A percentile compares a stretch with the other conserved stretches of the same genome.
Conservation (phyloP, 2,329 filamentous ascomycete genomes). For the Aspergillus unguis region DNA sequence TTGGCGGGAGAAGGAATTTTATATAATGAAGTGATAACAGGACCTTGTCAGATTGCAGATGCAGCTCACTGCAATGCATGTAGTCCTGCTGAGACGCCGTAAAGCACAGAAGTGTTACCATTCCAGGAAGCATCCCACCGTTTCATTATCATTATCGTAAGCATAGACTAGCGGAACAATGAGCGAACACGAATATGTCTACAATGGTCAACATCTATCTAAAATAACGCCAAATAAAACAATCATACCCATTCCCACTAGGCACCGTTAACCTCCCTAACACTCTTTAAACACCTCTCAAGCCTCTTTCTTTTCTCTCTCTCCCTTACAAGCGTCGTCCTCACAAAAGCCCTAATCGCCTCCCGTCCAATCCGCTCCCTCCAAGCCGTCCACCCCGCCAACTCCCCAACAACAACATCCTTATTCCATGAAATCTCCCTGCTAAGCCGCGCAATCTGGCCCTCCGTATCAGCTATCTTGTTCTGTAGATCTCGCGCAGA, state of each 20-base stretch:
- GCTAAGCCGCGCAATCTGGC: conserved; percentile 70
- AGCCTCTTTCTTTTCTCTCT: conserved; percentile 75
- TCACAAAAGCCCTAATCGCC: conserved; percentile 72
- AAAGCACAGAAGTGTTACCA: too few relatives aligned
- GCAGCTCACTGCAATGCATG: not conserved
- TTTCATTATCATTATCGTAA: not conserved
- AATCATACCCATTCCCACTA: not conserved
- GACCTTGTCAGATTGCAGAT: too few relatives aligned
- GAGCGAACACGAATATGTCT: not conserved
- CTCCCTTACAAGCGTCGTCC: conserved; percentile 75
- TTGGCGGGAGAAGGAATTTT: not conserved
- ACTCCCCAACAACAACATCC: conserved; percentile 83
- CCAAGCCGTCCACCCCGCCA: conserved; percentile 92
- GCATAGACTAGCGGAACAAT: not conserved
- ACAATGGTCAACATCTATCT: not conserved
- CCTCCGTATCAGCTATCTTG: conserved; percentile 66
- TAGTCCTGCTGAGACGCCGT: not conserved
- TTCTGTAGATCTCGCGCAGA: conserved; percentile 81
- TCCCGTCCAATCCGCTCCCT: conserved; percentile 72
- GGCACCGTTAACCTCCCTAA: conserved; percentile 33
- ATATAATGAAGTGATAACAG: not conserved
- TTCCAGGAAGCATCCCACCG: too few relatives aligned
- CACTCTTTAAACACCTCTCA: conserved; percentile 69
- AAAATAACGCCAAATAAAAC: not conserved
- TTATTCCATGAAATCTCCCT: conserved; percentile 87